Base-by-base conservation (phyloP, 441 rosid species). In the Pelargonium fulgidum region DNA sequence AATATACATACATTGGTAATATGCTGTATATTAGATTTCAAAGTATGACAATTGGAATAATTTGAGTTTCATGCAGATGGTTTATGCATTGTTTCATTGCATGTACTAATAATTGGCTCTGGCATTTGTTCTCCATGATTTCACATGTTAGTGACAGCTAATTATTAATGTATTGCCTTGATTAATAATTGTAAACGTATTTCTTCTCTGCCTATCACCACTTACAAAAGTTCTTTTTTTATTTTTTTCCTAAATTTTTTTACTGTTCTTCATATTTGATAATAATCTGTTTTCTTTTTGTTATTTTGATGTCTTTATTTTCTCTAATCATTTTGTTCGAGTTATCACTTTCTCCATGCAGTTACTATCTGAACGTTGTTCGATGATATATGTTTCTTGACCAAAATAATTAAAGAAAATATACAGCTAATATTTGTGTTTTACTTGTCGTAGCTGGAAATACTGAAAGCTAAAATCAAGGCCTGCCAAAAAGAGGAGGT, bases 401-500 rank as follows among this genome's bases (percentile, higher is more conserved):
- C 42, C 65, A 68, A 73, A 41, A 71, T 44, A 56, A 33, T 6
- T 70, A 42, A 54, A 66, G 59, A 52, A 73, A 58, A 62, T 19
- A 29, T 41, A 44, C 59, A 20, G 61, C 71, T 83, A 61, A 67
- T 47, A 13, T 64, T 42, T 48, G 61, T 75, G 62, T 62, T 79
- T 9, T 59, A 14, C 72, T 69, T 1, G 3, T 76, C 81, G 81
- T 81, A 93, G 98, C 75, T 91, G 81, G 90, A 87, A 72, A 82
- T 82, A 72, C 54, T 91, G 24, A 91, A 91, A 80, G 75, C 76
- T 68, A 89, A 86, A 73, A 84, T 91, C 65, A 84, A 86, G 79
- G 83, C 76, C 52, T 84, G 93, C 75, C 19, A 76, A 76, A 87
- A 86, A 66, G 96, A 89, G 65, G 96, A 89, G 72, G 84, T 81